Evolutionary conservation across 192 early-diverging fungal genomes (phyloP), one percentile per base, ranked within the genome.

Genomic region (Phycomyces nitens): DNA sequence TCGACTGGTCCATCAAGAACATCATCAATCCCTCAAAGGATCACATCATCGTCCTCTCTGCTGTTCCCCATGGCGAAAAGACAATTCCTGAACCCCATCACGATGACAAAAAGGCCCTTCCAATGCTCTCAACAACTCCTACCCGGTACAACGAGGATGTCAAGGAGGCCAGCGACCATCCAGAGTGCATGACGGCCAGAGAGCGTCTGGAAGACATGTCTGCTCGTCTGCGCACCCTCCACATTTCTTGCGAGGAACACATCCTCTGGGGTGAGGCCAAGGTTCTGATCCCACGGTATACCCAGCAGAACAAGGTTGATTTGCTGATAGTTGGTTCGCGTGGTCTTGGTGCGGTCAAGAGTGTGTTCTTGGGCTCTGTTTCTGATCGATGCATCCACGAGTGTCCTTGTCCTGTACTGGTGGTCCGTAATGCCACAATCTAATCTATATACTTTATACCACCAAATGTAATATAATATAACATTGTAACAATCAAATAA

Each of bases 291-390:
- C 72, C 72, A 21, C 56, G 62, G 14, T 74, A 64, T 40, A 74
- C 72, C 7, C 53, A 66, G 39, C 27, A 59, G 15, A 50, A 64
- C 16, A 60, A 61, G 8, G 72, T 74, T 3, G 63, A 74, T 54
- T 56, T 74, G 38, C 49, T 74, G 8, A 74, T 74, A 20, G 62
- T 74, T 7, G 72, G 72, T n/a, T 74, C 72, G 10, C 56, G 72
- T 39, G 72, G 72, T 49, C 47, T 74, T 14, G 58, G 67, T 23
- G 49, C 61, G 11, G 58, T 74, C 22, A 74, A 69, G 47, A 69
- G 62, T 40, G 71, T 73, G 16, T 59, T 73, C 50, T 52, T 73
- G 10, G 71, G 71, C 8, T 73, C 71, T n/a, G 71, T 73, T 3
- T 73, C 71, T 0, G 71, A 73, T 34, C 20, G 50, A 16, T 73